Percentiles rank a stretch among this genome's conserved stretches.
phyloP scores from a whole-genome alignment of 2,329 filamentous ascomycete species.

The Trichoderma hamatum region DNA sequence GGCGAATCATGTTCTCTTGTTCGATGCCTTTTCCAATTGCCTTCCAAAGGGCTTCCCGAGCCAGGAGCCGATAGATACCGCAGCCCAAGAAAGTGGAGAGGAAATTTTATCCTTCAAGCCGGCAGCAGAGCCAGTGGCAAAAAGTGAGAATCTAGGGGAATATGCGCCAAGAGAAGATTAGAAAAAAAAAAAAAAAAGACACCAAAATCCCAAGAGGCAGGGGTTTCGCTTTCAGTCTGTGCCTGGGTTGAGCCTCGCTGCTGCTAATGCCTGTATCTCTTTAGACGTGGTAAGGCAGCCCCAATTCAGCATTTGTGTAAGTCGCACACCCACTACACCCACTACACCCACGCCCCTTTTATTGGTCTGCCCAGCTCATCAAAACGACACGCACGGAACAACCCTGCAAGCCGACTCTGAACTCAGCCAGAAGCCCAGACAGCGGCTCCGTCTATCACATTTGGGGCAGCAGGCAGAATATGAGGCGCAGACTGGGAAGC shows the following conservation, averaged over 20 bases:
- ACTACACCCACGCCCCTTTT: not conserved
- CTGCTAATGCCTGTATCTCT: not conserved
- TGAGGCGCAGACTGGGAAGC: not conserved
- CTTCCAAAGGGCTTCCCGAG: slow-evolving; percentile 16
- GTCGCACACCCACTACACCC: not conserved
- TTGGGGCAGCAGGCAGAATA: not conserved
- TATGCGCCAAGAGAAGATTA: not conserved
- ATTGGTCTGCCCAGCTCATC: not conserved
- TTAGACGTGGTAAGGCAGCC: no score
- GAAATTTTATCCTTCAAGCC: not conserved
- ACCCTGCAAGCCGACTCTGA: slow-evolving; percentile 20
- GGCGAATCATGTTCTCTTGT: not conserved
- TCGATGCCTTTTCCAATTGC: slow-evolving; percentile 6
- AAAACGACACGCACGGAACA: slow-evolving; percentile 5
- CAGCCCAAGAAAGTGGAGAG: slow-evolving; percentile 1
- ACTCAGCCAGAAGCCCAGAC: slow-evolving; percentile 19
- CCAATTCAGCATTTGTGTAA: not conserved
- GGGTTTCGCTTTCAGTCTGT: not conserved
- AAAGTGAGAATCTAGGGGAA: not conserved
- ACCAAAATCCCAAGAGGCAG: not conserved
- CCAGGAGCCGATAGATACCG: slow-evolving; percentile 11
- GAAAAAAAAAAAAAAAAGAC: not conserved
- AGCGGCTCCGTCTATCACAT: slow-evolving; percentile 2
- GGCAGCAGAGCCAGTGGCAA: not conserved
- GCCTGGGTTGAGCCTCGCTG: not conserved